Evolutionary conservation across 1,284 basidiomycete species (phyloP).

Genomic region (Apiotrichum sp.): DNA sequence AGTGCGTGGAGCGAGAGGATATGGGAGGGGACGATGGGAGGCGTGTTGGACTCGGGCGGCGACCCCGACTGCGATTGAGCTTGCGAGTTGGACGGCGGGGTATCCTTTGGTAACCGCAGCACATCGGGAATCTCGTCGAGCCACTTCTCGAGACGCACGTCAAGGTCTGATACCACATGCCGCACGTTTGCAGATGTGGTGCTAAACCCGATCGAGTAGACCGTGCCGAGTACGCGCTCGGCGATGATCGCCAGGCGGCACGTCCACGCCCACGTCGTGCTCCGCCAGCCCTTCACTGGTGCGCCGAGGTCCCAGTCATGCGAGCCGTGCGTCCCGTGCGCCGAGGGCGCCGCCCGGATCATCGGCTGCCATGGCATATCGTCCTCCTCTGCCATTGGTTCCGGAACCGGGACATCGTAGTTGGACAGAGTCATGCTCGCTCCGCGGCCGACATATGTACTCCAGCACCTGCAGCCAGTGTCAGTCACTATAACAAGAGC

Average conservation of each 20-base stretch:
- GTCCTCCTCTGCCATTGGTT: conserved; percentile 14
- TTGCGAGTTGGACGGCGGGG: no score
- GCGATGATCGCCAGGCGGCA: conserved; percentile 19
- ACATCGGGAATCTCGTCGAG: conserved; percentile 16
- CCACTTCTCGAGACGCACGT: conserved; percentile 17
- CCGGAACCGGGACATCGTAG: conserved; percentile 20
- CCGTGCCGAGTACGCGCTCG: conserved; percentile 17
- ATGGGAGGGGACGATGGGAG: conserved; percentile 13
- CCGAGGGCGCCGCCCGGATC: conserved; percentile 5
- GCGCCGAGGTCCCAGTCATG: not conserved
- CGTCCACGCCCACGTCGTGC: conserved; percentile 21
- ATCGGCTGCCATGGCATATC: conserved; percentile 17
- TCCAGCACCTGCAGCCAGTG: conserved; percentile 19
- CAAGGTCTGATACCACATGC: conserved; percentile 14
- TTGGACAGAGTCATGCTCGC: conserved; percentile 12
- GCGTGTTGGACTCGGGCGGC: not conserved
- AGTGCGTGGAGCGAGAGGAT: conserved; percentile 24
- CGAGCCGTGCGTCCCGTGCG: not conserved
- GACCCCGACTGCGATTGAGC: not conserved
- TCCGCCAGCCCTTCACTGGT: conserved; percentile 17
- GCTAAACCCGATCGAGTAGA: conserved; percentile 16
- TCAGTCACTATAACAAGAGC: not conserved
- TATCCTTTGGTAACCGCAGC: conserved; percentile 6
- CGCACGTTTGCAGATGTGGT: conserved; percentile 10
- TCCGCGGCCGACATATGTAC: conserved; percentile 26